A percentile compares a stretch with the other conserved stretches of the same genome.
These are phyloP conservation scores for Aspergillus fructus DNA, from an alignment of 2,329 filamentous ascomycete species.

Conservation along the genomic window DNA sequence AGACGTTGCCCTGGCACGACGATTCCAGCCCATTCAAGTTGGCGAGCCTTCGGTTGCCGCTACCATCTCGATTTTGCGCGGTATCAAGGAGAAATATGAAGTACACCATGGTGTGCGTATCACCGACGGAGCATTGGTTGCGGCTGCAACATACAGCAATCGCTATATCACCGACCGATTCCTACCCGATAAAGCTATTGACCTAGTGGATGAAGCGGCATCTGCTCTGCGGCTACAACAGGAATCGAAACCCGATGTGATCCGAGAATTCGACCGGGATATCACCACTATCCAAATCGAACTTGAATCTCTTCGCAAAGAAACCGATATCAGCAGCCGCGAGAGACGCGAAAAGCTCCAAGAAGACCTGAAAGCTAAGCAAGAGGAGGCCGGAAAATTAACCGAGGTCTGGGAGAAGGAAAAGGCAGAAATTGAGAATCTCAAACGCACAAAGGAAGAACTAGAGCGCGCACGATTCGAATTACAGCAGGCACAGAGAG, in stretches of 20 bases:
- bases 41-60: constrained; percentile 87
- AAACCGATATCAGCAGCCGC: constrained; percentile 84
- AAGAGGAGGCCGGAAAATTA: constrained; percentile 72
- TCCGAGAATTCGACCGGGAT: constrained; percentile 86
- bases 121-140: constrained; percentile 86
- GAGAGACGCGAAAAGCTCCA: constrained; percentile 87
- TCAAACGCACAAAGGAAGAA: constrained; percentile 86
- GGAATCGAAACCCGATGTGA: constrained; percentile 94
- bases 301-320: constrained; percentile 88
- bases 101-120: constrained; percentile 96
- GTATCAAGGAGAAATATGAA: constrained; percentile 97
- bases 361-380: constrained; percentile 69
- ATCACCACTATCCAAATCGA: constrained; percentile 99
- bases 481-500: constrained; percentile 80
- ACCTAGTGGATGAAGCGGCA: constrained; percentile 92
- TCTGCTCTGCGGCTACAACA: constrained; percentile 88
- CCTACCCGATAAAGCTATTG: constrained; percentile 94
- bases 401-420: constrained; percentile 90
- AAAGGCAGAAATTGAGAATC: constrained; percentile 75
- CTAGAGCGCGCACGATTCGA: constrained; percentile 82
- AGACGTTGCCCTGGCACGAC: constrained; percentile 84
- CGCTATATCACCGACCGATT: constrained; percentile 96
- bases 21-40: constrained; percentile 94
- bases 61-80: constrained; percentile 90
- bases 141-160: constrained; percentile 88